Percentiles rank a stretch among this genome's conserved stretches.
Evolutionary conservation across 164 flowering plant species (phyloP).

Genomic region (Vitis vinifera): DNA sequence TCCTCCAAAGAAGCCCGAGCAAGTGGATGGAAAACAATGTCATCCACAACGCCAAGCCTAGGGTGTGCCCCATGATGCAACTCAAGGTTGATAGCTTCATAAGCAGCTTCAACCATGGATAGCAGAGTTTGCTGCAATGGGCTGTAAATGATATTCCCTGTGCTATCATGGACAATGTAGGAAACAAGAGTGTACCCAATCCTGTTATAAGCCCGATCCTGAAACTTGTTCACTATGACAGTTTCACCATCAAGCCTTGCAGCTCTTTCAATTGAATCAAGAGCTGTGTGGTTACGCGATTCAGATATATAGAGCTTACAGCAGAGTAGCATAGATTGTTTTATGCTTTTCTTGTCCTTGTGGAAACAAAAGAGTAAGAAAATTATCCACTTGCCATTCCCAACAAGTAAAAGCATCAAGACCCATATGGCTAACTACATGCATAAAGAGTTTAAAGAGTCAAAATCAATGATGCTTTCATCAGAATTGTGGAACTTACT

Average conservation of each 20-base stretch:
- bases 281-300: constrained; percentile 49
- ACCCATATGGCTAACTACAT: too few relatives aligned
- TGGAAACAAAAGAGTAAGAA: neutral
- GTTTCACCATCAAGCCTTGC: constrained; percentile 47
- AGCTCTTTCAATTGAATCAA: constrained; percentile 60
- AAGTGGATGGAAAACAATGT: constrained; percentile 69
- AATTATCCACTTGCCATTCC: too few relatives aligned
- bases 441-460: too few relatives aligned
- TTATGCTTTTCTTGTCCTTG: constrained; percentile 32
- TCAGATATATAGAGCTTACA: constrained; percentile 76
- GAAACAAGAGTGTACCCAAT: constrained; percentile 62
- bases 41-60: constrained; percentile 76
- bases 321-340: constrained; percentile 51
- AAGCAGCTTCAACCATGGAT: constrained; percentile 68
- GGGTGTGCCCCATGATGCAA: constrained; percentile 70
- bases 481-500: too few relatives aligned
- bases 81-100: constrained; percentile 53
- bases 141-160: constrained; percentile 36
- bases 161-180: constrained; percentile 34
- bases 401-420: too few relatives aligned
- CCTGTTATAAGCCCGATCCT: constrained; percentile 63
- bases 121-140: constrained; percentile 55
- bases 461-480: too few relatives aligned
- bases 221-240: constrained; percentile 57
- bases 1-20: constrained; percentile 67